Evolutionary conservation across 1,284 basidiomycete genomes (phyloP), one percentile per base, ranked within the genome.

Genomic region (Dichomitus squalens): DNA sequence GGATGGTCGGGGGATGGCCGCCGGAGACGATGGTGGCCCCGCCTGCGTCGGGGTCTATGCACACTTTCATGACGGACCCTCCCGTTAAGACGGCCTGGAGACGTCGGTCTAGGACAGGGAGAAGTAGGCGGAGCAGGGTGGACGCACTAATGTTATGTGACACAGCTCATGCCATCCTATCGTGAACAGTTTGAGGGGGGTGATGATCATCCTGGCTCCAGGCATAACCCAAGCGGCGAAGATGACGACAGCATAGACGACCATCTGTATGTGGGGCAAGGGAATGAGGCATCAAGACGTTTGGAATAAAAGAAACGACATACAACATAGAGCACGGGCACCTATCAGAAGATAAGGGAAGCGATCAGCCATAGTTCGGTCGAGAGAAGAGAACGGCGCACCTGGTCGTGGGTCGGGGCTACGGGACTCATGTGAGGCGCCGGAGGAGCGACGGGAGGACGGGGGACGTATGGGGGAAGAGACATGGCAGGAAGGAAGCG

Each of bases 111-210:
- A 48, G 51, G 46, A 23, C 8, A n/a, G 31, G 9, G 25, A n/a
- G 43, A 21, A 54, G n/a, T 31, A 48, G 49, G 18, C 16, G 50
- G 38, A 40, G 36, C 55, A 39, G 46, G 58, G 21, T 34, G 20
- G 52, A 76, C 87, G 57, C 64, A 92, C 90, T 48, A 84, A 82
- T 53, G 80, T 76, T 69, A 92, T 88, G 70, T 93, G 90, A 68
- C 87, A 93, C n/a, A 92, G 76, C 68, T 93, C 90, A 68, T 93
- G 90, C 82, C 84, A 90, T 38, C 90, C 90, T 61, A 93, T 92
- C 50, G 90, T 90, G 67, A 93, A 87, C 25, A 93, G 76, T 70
- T 93, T 93, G 64, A 93, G 78, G 7, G 90, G 90, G 66, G 84
- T 90, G 66, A 92, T 90, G 72, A 90, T 66, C 63, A 84, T 81